Evolutionary conservation across 805 yeast genomes (phyloP).

Genomic region (Pichia insulana): DNA sequence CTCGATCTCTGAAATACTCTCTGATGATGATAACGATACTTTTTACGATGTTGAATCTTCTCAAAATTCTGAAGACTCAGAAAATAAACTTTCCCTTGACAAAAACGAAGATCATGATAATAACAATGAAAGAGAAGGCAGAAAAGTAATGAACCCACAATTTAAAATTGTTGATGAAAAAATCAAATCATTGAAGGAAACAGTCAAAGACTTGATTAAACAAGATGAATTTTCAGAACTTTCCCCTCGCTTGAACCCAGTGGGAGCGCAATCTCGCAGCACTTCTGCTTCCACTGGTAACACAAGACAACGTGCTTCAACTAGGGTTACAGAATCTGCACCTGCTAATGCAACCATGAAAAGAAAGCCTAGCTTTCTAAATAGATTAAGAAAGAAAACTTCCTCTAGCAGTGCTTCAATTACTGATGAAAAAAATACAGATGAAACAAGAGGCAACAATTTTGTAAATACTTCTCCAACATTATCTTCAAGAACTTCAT

Average conservation of each 20-base stretch:
- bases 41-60: neutral
- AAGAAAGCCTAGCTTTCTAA: slow-evolving; percentile 7
- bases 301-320: neutral
- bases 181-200: neutral
- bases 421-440: neutral
- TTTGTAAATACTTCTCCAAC: neutral
- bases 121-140: neutral
- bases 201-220: neutral
- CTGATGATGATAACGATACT: neutral
- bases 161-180: slow-evolving; percentile 2
- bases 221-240: neutral
- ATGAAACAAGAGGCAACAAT: neutral
- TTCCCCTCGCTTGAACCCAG: neutral
- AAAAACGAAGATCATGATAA: neutral
- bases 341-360: slow-evolving; percentile 3
- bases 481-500: neutral
- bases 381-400: slow-evolving; percentile 6
- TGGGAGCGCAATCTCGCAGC: neutral
- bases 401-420: neutral
- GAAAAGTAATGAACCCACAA: slow-evolving; percentile 1
- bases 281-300: neutral
- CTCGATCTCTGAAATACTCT: neutral
- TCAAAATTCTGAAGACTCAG: neutral
- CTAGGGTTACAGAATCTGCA: slow-evolving; percentile 2
- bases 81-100: too few species aligned